Percentiles rank a stretch among this genome's conserved stretches.
Evolutionary conservation across 208 protist genomes (phyloP).

Genomic region (Baffinella frigidus): DNA sequence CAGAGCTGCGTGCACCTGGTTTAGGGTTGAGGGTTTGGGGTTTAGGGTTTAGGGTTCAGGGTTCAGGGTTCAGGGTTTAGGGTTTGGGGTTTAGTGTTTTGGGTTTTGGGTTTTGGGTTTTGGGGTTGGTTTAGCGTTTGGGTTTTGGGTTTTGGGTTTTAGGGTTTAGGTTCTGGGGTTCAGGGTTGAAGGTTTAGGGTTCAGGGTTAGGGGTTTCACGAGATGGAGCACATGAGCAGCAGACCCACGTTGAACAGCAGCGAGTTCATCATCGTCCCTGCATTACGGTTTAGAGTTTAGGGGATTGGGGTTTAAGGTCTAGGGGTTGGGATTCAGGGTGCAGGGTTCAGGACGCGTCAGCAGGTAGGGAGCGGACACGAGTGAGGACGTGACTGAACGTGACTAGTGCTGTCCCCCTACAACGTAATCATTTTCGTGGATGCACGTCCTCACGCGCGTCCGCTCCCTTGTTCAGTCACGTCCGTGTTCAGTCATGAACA

Average conservation of each 20-base stretch:
- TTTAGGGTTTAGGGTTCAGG: background rate
- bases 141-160: background rate
- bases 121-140: background rate
- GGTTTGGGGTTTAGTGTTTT: background rate
- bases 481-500: no score
- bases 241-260: constrained; percentile 89
- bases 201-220: constrained; percentile 14
- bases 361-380: background rate
- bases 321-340: no score
- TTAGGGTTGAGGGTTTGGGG: background rate
- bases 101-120: background rate
- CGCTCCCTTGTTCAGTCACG: no score
- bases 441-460: no score
- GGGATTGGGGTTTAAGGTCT: no score
- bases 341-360: constrained; percentile 77
- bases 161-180: background rate
- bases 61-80: background rate
- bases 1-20: background rate
- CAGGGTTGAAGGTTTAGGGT: background rate
- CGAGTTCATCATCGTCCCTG: constrained; percentile 85
- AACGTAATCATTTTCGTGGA: no score
- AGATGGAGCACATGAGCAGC: constrained; percentile 82
- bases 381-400: no score
- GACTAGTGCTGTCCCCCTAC: no score
- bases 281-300: no score